Evolutionary conservation across 768 basidiomycete genomes (phyloP), one percentile per base, ranked within the genome.

Genomic region (Trametes cinnabarina): DNA sequence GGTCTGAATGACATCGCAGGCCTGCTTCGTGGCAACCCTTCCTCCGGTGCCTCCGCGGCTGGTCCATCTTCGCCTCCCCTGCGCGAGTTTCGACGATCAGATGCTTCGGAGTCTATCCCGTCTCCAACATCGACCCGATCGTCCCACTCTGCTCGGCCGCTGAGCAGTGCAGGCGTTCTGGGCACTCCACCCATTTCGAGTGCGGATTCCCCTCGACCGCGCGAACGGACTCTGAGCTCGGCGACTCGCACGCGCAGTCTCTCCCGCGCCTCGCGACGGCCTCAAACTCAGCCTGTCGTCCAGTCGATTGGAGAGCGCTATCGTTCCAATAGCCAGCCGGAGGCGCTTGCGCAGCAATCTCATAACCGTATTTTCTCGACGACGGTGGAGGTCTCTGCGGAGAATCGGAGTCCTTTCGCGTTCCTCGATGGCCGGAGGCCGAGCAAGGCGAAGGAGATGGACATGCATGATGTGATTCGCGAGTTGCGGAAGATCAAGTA

Each of bases 401-500:
- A 65, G 50, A 48, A 37, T 40, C 47, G 42, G 37, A 17, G 55
- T 20, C 50, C 39, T 20, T 65, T 63, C 57, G 56, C 51, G 19
- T 77, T 81, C 64, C 78, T 76, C 76, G 72, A 72, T 41, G 66
- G 71, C 37, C 65, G 66, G n/a, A 35, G 55, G 59, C 66, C 67
- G 60, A 54, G 54, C 30, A 51, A 59, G 48, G 62, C 65, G 44
- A 72, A 72, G 59, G 73, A 72, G 6, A 71, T 72, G 40, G 71
- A 78, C 50, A 74, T 77, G 60, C 66, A 69, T 11, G 77, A 79
- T 47, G 76, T 77, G 43, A 76, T 80, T 48, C 70, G 73, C 47
- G 70, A 76, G 66, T 67, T 83, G 50, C 76, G 81, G 55, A 71
- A 69, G 58, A 70, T 79, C 68, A 77, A 66, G 65, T 73, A 47